phyloP scores from a whole-genome alignment of 805 yeast species.

The Citeromyces nyonsensis region DNA sequence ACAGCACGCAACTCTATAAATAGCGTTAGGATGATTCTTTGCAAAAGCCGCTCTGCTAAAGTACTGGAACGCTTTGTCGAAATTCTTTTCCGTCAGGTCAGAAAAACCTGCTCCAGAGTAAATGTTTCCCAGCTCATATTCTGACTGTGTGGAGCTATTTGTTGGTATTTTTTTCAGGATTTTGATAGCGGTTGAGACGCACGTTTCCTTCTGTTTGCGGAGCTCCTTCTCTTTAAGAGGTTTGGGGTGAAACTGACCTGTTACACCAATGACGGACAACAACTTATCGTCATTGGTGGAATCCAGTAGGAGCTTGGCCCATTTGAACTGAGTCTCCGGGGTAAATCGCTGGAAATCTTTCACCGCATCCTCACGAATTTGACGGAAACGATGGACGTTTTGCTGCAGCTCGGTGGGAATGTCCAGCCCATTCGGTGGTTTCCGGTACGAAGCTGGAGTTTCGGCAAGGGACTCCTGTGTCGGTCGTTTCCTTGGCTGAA shows the following conservation, averaged over 20 bases:
- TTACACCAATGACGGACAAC: slow-evolving; percentile 26
- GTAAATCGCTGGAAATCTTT: slow-evolving; percentile 21
- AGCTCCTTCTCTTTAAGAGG: slow-evolving; percentile 25
- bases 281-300: slow-evolving; percentile 24
- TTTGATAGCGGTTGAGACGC: slow-evolving; percentile 41
- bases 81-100: slow-evolving; percentile 33
- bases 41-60: slow-evolving; percentile 41
- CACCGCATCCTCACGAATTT: slow-evolving; percentile 15
- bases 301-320: slow-evolving; percentile 45
- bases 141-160: slow-evolving; percentile 36
- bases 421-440: neutral
- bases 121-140: slow-evolving; percentile 44
- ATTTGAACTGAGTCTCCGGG: slow-evolving; percentile 39
- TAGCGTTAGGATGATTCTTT: slow-evolving; percentile 39
- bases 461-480: neutral
- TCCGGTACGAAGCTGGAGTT: neutral
- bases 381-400: slow-evolving; percentile 12
- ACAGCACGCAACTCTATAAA: slow-evolving; percentile 58
- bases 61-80: slow-evolving; percentile 41
- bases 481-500: neutral
- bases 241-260: slow-evolving; percentile 21
- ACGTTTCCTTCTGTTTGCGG: slow-evolving; percentile 34
- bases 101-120: slow-evolving; percentile 35
- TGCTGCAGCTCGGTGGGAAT: slow-evolving; percentile 2
- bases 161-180: slow-evolving; percentile 39